Evolutionary conservation across 306 rosid species (phyloP), one percentile per base, ranked within the genome.

Genomic region (Cucurbita maxima): DNA sequence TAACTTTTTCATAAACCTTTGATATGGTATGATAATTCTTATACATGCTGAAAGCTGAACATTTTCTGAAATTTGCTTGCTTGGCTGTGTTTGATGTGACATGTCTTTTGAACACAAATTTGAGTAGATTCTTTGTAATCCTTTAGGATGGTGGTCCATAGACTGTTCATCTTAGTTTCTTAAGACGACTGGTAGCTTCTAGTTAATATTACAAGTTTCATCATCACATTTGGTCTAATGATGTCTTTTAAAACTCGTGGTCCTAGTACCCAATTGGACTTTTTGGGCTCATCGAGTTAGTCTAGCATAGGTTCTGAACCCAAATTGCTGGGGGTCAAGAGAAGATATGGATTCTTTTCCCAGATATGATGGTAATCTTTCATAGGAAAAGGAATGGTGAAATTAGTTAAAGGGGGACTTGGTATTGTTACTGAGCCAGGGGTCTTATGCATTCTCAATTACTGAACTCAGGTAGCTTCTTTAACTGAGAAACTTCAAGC

Each of bases 401-500:
- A 72, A 40, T 64, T 43, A 72, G 48, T 50, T 72, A 10, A 50
- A 72, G 53, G 10, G 67, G 68, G 9, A 38, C 40, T 52, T 25
- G 10, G 76, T 19, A 68, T 45, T 47, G 36, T 22, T 68, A 45
- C 19, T 12, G 15, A 68, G 40, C 19, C 2, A 58, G 43, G 16
- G 19, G 54, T 57, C 68, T 68, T 20, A 45, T 74, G 58, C 38
- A 20, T 59, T 25, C 25, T 38, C 58, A 45, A 59, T 74, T 41
- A 58, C 53, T 72, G 63, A 36, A 34, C 34, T 8, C 87, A 94
- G 98, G 87, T 87, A 79, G 84, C 75, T 79, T 84, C 91, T 61
- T 81, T 91, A 75, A 80, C 81, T 73, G 97, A 89, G 79, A 94
- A 89, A 84, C 87, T 89, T 84, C 83, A 81, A 85, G 89, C 81